Conservation (phyloP, 116 monocot genomes). For the Trichopus zeylanicus region DNA sequence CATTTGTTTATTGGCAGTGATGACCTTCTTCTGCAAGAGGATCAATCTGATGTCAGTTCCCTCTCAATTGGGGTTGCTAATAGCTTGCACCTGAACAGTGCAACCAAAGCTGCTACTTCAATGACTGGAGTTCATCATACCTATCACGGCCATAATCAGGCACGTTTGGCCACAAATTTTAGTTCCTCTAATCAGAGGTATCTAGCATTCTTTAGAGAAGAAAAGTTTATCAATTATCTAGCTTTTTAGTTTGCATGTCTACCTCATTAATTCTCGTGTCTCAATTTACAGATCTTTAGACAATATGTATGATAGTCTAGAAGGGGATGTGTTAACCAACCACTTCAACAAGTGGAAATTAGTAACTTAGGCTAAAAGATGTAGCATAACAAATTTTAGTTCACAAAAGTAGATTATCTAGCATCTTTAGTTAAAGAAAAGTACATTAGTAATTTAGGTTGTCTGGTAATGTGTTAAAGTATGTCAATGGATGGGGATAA, state of each 20-base stretch:
- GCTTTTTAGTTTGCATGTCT: not conserved
- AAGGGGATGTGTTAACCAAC: too few relatives aligned
- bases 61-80: constrained; percentile 39
- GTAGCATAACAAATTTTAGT: too few relatives aligned
- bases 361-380: too few relatives aligned
- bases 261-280: not conserved
- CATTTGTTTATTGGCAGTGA: constrained; percentile 41
- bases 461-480: too few relatives aligned
- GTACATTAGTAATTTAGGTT: too few relatives aligned
- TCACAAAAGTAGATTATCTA: too few relatives aligned
- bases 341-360: too few relatives aligned
- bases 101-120: constrained; percentile 18
- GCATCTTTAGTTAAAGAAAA: too few relatives aligned
- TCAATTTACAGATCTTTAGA: too few relatives aligned
- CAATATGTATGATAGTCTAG: too few relatives aligned
- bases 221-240: not conserved
- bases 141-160: constrained; percentile 18
- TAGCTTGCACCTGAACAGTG: constrained; percentile 27
- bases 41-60: constrained; percentile 33
- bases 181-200: constrained; percentile 60
- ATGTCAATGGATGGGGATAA: too few relatives aligned
- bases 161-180: constrained; percentile 20
- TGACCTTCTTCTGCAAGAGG: constrained; percentile 89
- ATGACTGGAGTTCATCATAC: constrained; percentile 22
- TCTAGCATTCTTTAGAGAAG: not conserved